Evolutionary conservation across 2,329 filamentous ascomycete genomes (phyloP), one percentile per base, ranked within the genome.

Genomic region (Claviceps spartinae): DNA sequence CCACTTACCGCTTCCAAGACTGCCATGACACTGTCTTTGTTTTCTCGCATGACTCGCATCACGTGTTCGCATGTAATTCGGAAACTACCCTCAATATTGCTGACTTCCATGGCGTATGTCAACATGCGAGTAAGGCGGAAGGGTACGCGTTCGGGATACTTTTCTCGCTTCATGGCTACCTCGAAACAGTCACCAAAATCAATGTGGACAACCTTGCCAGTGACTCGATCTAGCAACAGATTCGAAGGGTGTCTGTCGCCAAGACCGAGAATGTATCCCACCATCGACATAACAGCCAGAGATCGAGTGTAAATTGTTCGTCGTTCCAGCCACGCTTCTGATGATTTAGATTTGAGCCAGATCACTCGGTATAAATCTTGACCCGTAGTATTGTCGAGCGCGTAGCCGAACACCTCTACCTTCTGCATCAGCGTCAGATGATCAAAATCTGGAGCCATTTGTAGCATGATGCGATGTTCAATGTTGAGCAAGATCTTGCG

Each of bases 111-210:
- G 22, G 94, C 94, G 65, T 96, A 98, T 0, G 94, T 99, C 69
- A 98, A 81, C 93, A 99, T 99, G 59, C 93, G 82, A 2, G 93
- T 99, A 47, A 99, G 76, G 53, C 94, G 85, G 86, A 99, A 99
- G 0, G 93, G 94, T 54, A 98, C 93, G 50, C 91, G 78, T 69
- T 99, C 93, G 0, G 93, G 93, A 64, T 96, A 99, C 68, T 98
- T 98, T 69, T 99, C 94, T 59, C 94, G 86, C 72, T 98, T 94
- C 90, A 96, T 98, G 26, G 94, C 93, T 50, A 98, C 88, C 68
- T 99, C 93, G 71, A 99, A 99, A 67, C 93, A 99, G 71, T 98
- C 93, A 60, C 93, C 94, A 62, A 98, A 98, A 73, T 99, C 93
- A 61, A 98, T 97, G 66, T 99, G 93, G 58, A 98, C 85, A 56